Percentiles rank a stretch among this genome's conserved stretches.
These are phyloP conservation scores for Stipa capillata DNA, from an alignment of 176 grass and related monocot genomes.

Conservation along the genomic window DNA sequence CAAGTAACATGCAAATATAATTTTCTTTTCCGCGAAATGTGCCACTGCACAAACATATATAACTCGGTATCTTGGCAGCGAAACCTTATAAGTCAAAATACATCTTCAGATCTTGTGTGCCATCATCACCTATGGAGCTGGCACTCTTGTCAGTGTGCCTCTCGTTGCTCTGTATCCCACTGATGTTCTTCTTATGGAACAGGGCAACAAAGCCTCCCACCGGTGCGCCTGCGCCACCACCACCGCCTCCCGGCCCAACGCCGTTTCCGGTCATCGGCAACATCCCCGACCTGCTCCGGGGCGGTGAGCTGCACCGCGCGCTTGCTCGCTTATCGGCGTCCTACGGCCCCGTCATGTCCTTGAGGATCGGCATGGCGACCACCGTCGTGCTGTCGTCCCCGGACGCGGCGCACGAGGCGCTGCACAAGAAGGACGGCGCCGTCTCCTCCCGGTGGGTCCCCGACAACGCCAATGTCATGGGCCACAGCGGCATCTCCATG, in stretches of 20 bases:
- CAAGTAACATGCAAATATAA: background rate
- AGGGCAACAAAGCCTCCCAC: background rate
- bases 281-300: background rate
- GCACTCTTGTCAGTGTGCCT: background rate
- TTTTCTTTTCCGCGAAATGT: background rate
- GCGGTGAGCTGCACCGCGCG: constrained; percentile 11
- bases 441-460: constrained; percentile 14
- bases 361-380: constrained; percentile 10
- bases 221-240: background rate
- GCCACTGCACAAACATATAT: background rate
- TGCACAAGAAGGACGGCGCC: constrained; percentile 6
- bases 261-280: constrained; percentile 6
- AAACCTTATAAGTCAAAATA: background rate
- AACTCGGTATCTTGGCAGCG: background rate
- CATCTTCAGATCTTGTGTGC: background rate
- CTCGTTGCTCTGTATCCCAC: background rate
- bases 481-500: constrained; percentile 12
- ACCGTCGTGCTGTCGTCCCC: constrained; percentile 15
- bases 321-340: background rate
- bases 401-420: constrained; percentile 12
- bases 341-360: constrained; percentile 19
- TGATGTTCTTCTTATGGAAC: background rate
- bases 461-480: constrained; percentile 7
- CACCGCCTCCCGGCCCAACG: background rate
- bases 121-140: background rate